Conservation (phyloP, 352 stramenopile species). For the Pythium aristosporum region DNA sequence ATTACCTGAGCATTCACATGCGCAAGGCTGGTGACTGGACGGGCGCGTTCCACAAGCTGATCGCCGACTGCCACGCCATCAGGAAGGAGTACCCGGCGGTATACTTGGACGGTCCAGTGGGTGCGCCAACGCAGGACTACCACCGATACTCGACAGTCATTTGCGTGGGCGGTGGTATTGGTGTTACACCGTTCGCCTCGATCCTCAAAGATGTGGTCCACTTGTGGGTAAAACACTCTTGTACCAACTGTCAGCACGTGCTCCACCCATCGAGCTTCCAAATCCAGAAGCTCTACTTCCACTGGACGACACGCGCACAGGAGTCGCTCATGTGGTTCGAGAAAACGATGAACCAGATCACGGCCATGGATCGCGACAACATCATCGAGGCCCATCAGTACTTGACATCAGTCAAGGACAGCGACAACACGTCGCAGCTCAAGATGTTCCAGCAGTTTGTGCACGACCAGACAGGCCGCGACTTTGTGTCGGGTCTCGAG, state of each 20-base stretch:
- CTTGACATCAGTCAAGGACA: background rate
- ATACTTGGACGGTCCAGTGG: conserved; percentile 26
- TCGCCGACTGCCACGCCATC: conserved; percentile 1
- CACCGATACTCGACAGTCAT: conserved; percentile 24
- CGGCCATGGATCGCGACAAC: background rate
- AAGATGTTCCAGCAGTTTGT: conserved; percentile 2
- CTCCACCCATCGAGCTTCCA: too few relatives aligned
- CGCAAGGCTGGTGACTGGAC: conserved; percentile 36
- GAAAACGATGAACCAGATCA: conserved; percentile 15
- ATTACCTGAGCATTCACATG: conserved; percentile 37
- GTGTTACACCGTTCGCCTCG: conserved; percentile 20
- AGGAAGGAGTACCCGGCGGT: conserved; percentile 18
- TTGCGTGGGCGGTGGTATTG: conserved; percentile 26
- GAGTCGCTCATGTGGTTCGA: conserved; percentile 8
- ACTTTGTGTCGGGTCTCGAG: background rate
- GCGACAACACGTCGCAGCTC: background rate
- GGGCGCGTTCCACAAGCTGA: conserved; percentile 5
- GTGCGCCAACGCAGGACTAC: conserved; percentile 21
- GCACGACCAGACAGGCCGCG: background rate
- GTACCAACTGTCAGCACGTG: background rate
- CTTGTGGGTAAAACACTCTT: background rate
- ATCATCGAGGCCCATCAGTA: conserved; percentile 9
- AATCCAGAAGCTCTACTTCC: conserved; percentile 9
- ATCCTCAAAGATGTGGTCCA: conserved; percentile 3
- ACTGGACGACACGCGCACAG: conserved; percentile 4